Conservation (phyloP, 192 early-diverging fungal species). For the Linnemannia schmuckeri region DNA sequence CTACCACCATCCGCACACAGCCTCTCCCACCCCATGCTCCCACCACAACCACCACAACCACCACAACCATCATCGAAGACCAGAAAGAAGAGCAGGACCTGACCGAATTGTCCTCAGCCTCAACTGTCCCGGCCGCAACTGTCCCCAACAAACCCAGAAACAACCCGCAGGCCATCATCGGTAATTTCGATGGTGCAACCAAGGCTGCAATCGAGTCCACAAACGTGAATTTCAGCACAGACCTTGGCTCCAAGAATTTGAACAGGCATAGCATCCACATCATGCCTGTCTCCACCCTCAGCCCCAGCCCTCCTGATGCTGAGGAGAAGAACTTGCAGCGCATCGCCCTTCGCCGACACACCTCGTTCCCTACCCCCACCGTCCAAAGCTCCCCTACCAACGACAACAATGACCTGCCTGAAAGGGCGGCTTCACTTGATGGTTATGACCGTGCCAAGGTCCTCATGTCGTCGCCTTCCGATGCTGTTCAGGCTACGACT, state of each 20-base stretch:
- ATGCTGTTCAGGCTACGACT: slow-evolving; percentile 29
- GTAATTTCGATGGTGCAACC: background rate
- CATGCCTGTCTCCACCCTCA: slow-evolving; percentile 6
- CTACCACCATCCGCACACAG: background rate
- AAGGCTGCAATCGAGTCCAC: background rate
- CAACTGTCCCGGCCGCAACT: background rate
- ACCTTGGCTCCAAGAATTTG: background rate
- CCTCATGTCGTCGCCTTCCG: slow-evolving; percentile 25
- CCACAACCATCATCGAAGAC: too few species aligned
- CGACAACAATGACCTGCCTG: background rate
- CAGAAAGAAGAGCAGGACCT: background rate
- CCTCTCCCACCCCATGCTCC: slow-evolving; percentile 18
- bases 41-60: background rate
- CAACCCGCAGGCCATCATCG: slow-evolving; percentile 47
- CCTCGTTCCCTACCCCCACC: slow-evolving; percentile 22
- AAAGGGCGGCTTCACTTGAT: slow-evolving; percentile 25
- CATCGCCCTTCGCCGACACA: slow-evolving; percentile 16
- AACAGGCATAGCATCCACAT: slow-evolving; percentile 21
- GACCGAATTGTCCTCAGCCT: background rate
- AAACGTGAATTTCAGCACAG: background rate
- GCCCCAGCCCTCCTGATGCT: too few species aligned
- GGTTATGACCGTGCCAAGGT: slow-evolving; percentile 27
- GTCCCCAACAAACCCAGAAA: slow-evolving; percentile 23
- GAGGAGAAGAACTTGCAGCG: background rate
- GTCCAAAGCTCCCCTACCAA: slow-evolving; percentile 10